Evolutionary conservation across 1,139 yeast genomes (phyloP).

Genomic region (Lodderomyces jiufengensis): DNA sequence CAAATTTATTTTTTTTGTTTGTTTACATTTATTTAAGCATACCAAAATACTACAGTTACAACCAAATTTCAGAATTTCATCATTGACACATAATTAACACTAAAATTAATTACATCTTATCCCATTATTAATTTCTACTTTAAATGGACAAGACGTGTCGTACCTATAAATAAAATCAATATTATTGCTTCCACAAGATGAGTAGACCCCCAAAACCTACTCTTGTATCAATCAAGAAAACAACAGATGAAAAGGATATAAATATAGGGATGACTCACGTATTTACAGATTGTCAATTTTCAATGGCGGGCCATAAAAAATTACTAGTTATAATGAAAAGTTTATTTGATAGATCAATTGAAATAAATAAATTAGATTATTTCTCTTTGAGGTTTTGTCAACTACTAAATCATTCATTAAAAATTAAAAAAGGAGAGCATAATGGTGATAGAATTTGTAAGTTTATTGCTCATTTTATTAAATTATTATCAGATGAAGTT

Average conservation of each 20-base stretch:
- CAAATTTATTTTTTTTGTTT: too few species aligned
- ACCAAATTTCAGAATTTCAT: too few species aligned
- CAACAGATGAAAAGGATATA: slow-evolving; percentile 26
- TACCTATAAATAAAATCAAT: too few species aligned
- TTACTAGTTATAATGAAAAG: slow-evolving; percentile 61
- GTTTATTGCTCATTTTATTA: slow-evolving; percentile 65
- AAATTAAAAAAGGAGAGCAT: slow-evolving; percentile 65
- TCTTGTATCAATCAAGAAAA: slow-evolving; percentile 20
- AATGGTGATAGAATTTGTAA: slow-evolving; percentile 78
- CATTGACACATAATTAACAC: too few species aligned
- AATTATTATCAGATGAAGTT: slow-evolving; percentile 26
- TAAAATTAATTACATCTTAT: too few species aligned
- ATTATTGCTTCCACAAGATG: too few species aligned
- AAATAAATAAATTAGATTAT: slow-evolving; percentile 49
- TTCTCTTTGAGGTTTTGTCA: slow-evolving; percentile 61
- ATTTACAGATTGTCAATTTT: slow-evolving; percentile 77
- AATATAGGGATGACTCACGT: slow-evolving; percentile 55
- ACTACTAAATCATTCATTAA: slow-evolving; percentile 60
- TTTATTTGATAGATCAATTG: slow-evolving; percentile 54
- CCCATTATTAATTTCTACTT: too few species aligned
- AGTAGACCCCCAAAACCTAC: slow-evolving; percentile 15
- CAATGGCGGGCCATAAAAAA: slow-evolving; percentile 74
- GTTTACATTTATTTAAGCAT: too few species aligned
- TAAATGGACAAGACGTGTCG: too few species aligned
- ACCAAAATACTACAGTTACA: too few species aligned